phyloP scores from a whole-genome alignment of 257 asterid species.

The Salvia miltiorrhiza region DNA sequence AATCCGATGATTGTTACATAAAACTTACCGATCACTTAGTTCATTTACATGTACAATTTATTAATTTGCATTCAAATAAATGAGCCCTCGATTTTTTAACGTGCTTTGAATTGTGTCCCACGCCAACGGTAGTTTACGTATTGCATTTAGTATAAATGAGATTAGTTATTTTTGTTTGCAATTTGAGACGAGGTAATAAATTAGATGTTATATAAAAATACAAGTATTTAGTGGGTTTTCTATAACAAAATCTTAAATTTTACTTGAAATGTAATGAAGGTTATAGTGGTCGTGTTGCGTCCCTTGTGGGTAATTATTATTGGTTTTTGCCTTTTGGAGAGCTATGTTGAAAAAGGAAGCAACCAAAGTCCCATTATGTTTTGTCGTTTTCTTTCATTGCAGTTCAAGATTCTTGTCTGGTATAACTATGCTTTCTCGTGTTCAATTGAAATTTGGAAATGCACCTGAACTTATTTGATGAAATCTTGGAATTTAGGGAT shows the following conservation, averaged over 20 bases:
- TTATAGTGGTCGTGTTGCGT: too few species aligned
- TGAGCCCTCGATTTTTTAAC: not conserved
- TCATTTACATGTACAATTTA: too few species aligned
- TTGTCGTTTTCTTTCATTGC: constrained; percentile 10
- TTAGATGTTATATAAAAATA: too few species aligned
- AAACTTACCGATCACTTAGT: too few species aligned
- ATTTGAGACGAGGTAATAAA: too few species aligned
- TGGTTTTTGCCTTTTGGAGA: not conserved
- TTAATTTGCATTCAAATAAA: not conserved
- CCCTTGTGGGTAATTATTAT: not conserved
- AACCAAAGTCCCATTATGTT: not conserved
- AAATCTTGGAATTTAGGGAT: not conserved
- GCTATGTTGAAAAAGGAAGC: constrained; percentile 12
- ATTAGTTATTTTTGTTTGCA: too few species aligned
- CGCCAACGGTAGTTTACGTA: not conserved
- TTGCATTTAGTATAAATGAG: not conserved
- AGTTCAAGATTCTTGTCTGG: not conserved
- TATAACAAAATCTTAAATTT: too few species aligned
- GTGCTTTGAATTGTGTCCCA: not conserved
- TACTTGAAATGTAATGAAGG: too few species aligned
- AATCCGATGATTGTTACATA: too few species aligned
- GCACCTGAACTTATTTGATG: not conserved
- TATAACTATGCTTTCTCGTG: not conserved
- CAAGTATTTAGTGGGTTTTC: too few species aligned
- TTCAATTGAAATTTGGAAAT: not conserved